Percentiles rank a stretch among this genome's conserved stretches.
These are phyloP conservation scores for Ilyonectria destructans DNA, from an alignment of 2,329 filamentous ascomycete genomes.

Conservation along the genomic window DNA sequence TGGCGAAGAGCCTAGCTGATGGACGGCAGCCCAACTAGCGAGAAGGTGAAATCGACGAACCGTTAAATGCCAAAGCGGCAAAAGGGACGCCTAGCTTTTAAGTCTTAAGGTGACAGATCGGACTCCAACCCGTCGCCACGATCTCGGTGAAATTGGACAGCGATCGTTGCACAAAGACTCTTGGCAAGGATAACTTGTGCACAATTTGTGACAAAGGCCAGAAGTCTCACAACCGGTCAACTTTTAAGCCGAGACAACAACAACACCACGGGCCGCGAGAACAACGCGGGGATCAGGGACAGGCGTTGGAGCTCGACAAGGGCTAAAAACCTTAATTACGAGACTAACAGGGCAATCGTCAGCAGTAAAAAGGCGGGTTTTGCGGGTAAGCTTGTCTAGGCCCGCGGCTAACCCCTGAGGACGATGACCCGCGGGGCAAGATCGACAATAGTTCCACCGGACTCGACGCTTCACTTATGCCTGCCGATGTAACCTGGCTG, in stretches of 20 bases:
- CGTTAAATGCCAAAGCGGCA: background rate
- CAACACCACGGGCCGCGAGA: background rate
- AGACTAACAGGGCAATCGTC: background rate
- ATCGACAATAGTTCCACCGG: background rate
- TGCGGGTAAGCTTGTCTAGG: constrained; percentile 8
- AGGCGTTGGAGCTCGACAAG: background rate
- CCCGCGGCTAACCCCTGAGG: background rate
- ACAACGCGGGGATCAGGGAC: background rate
- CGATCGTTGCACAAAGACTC: background rate
- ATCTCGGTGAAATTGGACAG: background rate
- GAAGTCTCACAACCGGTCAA: background rate
- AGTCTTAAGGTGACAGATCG: constrained; percentile 1
- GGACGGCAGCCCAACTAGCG: background rate
- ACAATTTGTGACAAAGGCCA: background rate
- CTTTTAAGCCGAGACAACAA: background rate
- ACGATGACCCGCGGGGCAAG: background rate
- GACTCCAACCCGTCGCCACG: background rate
- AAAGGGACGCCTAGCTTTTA: background rate
- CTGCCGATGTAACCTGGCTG: background rate
- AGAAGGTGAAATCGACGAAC: background rate
- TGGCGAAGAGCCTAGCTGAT: background rate
- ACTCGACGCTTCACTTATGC: background rate
- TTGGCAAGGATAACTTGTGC: background rate
- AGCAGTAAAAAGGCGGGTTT: background rate
- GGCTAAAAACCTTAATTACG: constrained; percentile 1